phyloP scores from a whole-genome alignment of 768 basidiomycete species.

The Tulasnella sp. region DNA sequence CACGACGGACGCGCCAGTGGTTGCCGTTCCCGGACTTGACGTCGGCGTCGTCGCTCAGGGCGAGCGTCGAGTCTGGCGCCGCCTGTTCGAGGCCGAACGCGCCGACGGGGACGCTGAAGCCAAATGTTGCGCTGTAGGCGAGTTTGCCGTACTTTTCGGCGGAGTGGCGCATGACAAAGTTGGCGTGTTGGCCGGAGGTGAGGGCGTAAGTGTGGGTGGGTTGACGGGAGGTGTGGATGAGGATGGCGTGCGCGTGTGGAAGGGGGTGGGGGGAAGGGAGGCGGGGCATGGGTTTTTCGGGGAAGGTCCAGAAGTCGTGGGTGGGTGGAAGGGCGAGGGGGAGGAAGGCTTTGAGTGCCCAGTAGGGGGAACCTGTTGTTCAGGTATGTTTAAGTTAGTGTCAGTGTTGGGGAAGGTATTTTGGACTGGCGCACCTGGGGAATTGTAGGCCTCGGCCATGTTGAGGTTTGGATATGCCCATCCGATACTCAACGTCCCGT shows the following conservation, averaged over 20 bases:
- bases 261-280: slow-evolving; percentile 41
- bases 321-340: slow-evolving; percentile 47
- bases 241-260: slow-evolving; percentile 53
- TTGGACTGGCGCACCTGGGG: slow-evolving; percentile 30
- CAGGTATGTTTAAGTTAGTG: background rate
- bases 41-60: slow-evolving; percentile 45
- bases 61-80: slow-evolving; percentile 57
- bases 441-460: slow-evolving; percentile 53
- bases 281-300: slow-evolving; percentile 53
- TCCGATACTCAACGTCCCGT: slow-evolving; percentile 57
- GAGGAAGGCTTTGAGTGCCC: slow-evolving; percentile 70
- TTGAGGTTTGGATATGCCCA: slow-evolving; percentile 17
- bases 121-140: slow-evolving; percentile 62
- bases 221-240: slow-evolving; percentile 31
- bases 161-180: slow-evolving; percentile 46
- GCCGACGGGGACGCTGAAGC: slow-evolving; percentile 60
- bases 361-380: slow-evolving; percentile 55
- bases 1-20: slow-evolving; percentile 48
- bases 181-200: slow-evolving; percentile 65
- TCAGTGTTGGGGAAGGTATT: background rate
- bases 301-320: slow-evolving; percentile 57
- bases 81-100: slow-evolving; percentile 56
- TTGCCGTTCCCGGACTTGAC: slow-evolving; percentile 18
- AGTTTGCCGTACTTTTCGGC: slow-evolving; percentile 70
- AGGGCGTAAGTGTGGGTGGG: slow-evolving; percentile 53